A percentile compares a stretch with the other conserved stretches of the same genome.
Evolutionary conservation across 257 asterid species (phyloP).

Genomic region (Marsdenia floribunda): DNA sequence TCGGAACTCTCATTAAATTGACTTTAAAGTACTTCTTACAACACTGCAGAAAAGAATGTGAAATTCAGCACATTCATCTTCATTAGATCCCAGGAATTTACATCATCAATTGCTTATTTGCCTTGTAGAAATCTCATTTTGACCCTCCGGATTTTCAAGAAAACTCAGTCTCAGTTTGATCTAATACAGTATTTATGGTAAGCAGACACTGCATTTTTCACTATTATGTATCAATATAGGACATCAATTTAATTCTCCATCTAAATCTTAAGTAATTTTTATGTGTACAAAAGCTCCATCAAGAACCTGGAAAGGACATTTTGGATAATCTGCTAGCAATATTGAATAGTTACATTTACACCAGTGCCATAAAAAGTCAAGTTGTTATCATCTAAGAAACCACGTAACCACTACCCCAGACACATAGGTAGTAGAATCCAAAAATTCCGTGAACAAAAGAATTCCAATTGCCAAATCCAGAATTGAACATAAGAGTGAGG

Average conservation of each 20-base stretch:
- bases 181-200: neutral
- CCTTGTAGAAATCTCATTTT: neutral
- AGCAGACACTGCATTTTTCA: neutral
- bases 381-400: neutral
- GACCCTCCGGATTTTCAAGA: neutral
- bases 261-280: no score
- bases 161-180: neutral
- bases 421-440: neutral
- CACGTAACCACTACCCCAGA: neutral
- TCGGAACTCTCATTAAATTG: no score
- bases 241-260: neutral
- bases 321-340: neutral
- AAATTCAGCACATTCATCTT: neutral
- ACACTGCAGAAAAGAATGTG: neutral
- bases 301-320: neutral
- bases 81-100: neutral
- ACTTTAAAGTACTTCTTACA: no score
- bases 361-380: neutral
- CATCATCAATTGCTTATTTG: neutral
- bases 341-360: neutral
- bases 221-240: neutral
- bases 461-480: neutral
- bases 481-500: constrained; percentile 2
- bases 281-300: no score
- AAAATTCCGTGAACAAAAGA: neutral